Evolutionary conservation across 192 early-diverging fungal species (phyloP).

Genomic region (Podila epigama): DNA sequence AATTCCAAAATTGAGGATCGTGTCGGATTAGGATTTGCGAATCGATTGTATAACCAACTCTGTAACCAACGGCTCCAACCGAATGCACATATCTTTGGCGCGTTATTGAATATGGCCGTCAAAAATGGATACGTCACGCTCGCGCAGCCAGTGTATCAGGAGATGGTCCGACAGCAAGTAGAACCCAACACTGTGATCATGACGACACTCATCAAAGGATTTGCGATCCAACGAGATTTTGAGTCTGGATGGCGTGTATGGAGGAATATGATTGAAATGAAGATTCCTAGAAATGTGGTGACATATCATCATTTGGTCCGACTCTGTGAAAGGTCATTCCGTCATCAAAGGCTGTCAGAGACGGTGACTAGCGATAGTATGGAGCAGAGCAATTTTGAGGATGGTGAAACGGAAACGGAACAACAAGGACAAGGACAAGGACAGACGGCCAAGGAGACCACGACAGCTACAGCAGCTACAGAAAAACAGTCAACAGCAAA

Average conservation of each 20-base stretch:
- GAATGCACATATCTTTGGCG: constrained; percentile 28
- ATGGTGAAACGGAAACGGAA: neutral
- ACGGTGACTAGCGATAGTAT: neutral
- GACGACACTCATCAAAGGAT: constrained; percentile 37
- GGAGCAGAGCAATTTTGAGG: neutral
- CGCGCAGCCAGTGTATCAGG: constrained; percentile 25
- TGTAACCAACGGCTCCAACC: constrained; percentile 27
- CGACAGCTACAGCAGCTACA: neutral
- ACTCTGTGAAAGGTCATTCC: constrained; percentile 37
- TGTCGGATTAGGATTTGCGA: constrained; percentile 30
- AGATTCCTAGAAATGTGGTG: constrained; percentile 38
- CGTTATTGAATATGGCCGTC: constrained; percentile 13
- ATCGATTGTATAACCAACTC: constrained; percentile 23
- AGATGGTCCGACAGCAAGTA: constrained; percentile 24
- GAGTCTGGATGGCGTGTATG: constrained; percentile 43
- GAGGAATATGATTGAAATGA: constrained; percentile 28
- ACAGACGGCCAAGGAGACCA: neutral
- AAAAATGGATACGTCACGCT: constrained; percentile 12
- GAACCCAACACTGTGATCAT: constrained; percentile 40
- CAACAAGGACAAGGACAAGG: neutral
- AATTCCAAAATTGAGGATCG: constrained; percentile 10
- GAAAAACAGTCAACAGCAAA: constrained; percentile 1
- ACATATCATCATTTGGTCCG: constrained; percentile 43
- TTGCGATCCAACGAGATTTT: constrained; percentile 36
- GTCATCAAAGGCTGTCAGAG: constrained; percentile 6